These are phyloP conservation scores for Eutrema salsugineum DNA, from an alignment of 441 rosid genomes.

Conservation along the genomic window DNA sequence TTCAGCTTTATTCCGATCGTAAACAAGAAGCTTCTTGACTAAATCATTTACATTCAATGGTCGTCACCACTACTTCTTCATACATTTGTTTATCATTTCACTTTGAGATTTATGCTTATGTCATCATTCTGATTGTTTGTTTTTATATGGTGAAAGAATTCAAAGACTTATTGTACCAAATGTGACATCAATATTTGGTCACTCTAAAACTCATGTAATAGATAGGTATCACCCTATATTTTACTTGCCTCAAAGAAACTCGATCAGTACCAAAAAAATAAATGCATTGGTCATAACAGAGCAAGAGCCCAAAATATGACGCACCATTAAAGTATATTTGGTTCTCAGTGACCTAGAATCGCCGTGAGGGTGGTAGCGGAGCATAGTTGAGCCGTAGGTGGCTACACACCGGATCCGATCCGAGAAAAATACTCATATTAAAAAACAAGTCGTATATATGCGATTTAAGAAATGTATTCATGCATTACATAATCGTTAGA, in stretches of 20 bases:
- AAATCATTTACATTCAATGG: constrained; percentile 24
- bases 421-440: background rate
- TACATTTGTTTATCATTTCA: background rate
- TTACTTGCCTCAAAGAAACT: background rate
- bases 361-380: background rate
- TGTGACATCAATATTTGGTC: background rate
- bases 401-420: background rate
- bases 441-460: background rate
- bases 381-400: background rate
- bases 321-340: background rate
- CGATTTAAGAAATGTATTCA: background rate
- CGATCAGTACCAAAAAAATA: background rate
- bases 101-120: background rate
- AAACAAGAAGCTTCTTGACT: constrained; percentile 30
- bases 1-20: constrained; percentile 18
- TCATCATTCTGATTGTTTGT: background rate
- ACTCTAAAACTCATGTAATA: background rate
- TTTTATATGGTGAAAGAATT: background rate
- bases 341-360: background rate
- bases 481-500: background rate
- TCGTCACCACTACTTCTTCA: background rate
- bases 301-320: background rate
- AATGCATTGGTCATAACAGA: background rate
- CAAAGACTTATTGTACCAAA: background rate
- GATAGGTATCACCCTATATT: background rate